Conservation (phyloP, 1,284 basidiomycete species). For the Omphalotus olearius region DNA sequence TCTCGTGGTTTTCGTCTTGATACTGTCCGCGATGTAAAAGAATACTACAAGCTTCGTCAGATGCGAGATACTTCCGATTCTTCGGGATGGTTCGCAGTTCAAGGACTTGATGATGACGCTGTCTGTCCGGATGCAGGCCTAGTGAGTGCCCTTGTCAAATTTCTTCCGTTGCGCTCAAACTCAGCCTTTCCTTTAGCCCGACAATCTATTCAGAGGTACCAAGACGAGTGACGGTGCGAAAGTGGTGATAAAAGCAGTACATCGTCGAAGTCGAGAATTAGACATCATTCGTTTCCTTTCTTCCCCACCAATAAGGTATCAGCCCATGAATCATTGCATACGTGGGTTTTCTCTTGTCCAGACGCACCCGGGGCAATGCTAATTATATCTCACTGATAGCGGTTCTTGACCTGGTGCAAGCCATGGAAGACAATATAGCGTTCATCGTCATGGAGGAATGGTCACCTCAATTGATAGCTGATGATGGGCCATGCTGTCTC, state of each 20-base stretch:
- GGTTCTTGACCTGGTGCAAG: conserved; percentile 57
- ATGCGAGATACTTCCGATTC: conserved; percentile 21
- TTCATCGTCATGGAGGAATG: conserved; percentile 80
- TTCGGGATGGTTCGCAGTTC: conserved; percentile 24
- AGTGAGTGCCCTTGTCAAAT: conserved; percentile 34
- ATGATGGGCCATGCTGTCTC: conserved; percentile 45
- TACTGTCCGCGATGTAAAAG: conserved; percentile 60
- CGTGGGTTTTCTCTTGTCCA: conserved; percentile 40
- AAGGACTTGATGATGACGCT: conserved; percentile 44
- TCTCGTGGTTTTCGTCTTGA: conserved; percentile 58
- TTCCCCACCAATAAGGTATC: conserved; percentile 41
- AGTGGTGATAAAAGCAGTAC: conserved; percentile 65
- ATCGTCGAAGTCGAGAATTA: conserved; percentile 57
- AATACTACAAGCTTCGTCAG: conserved; percentile 38
- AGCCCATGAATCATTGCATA: conserved; percentile 72
- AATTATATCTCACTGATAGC: conserved; percentile 33
- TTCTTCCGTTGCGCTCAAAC: conserved; percentile 11
- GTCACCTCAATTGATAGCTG: conserved; percentile 56
- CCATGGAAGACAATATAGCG: conserved; percentile 45
- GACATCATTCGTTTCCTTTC: conserved; percentile 53
- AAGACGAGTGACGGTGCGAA: conserved; percentile 44
- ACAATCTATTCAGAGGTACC: conserved; percentile 65
- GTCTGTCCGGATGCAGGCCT: conserved; percentile 67
- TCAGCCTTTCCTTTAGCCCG: conserved; percentile 40
- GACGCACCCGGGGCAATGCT: neutral